Evolutionary conservation across 495 filamentous ascomycete genomes (phyloP), one percentile per base, ranked within the genome.

Genomic region (Annulohypoxylon moriforme): DNA sequence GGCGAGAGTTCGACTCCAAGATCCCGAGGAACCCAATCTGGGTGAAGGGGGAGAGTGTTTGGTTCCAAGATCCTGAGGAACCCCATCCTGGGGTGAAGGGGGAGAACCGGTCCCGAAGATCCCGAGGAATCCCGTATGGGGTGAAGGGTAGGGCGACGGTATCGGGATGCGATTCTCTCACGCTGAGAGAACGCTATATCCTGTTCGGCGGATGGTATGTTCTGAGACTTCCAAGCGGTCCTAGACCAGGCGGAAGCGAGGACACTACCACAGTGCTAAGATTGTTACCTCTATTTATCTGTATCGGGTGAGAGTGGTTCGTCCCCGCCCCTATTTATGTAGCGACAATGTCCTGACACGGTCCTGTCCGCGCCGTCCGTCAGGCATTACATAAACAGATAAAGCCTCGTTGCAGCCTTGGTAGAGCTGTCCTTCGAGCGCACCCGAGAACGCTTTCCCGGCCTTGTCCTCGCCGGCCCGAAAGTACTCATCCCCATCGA

Each of bases 281-380:
- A 38, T 55, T 56, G 27, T 50, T 67, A 38, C 46, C 42, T 60
- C 16, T 25, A 18, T 20, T 47, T 40, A 34, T 25, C 24, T 29
- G 20, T 22, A 34, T 47, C n/a, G 52, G 60, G 52, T n/a, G 53
- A 18, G 46, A 56, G 53, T 57, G 68, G 60, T 57, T 33, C n/a
- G 61, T 49, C 44, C 34, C 68, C 14, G 34, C 55, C 38, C 46
- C 24, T 53, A 24, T 56, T 18, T 68, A 13, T 56, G 11, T 57
- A 18, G 49, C 71, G 67, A 60, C 67, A 63, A 70, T 64, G 67
- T 67, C 58, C 67, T 49, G 66, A 34, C 61, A 46, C 57, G 71
- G 61, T 33, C 56, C 46, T 62, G 27, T 53, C 52, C 31, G 18
- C 70, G 60, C 69, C 64, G 58, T 20, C 64, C 44, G 13, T 27